Conservation (phyloP, 2,329 filamentous ascomycete species). For the Lasiodiplodia theobromae region DNA sequence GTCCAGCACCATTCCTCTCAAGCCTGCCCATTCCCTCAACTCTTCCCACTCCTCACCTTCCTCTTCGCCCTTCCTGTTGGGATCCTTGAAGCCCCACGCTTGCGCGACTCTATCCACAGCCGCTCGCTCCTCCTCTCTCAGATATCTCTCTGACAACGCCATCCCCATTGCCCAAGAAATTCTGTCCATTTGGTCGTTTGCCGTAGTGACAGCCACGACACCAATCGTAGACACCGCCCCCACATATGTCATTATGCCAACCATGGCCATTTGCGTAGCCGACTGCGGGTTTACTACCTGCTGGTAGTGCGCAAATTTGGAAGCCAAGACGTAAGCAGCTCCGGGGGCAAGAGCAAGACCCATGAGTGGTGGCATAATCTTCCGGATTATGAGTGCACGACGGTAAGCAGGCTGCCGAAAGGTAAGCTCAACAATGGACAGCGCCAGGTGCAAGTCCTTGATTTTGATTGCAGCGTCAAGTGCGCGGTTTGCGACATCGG, state of each 20-base stretch:
- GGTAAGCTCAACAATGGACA: constrained; percentile 75
- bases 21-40: constrained; percentile 80
- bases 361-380: constrained; percentile 66
- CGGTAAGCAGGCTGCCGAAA: constrained; percentile 72
- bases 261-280: constrained; percentile 80
- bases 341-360: constrained; percentile 66
- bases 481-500: constrained; percentile 73
- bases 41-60: constrained; percentile 89
- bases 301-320: constrained; percentile 71
- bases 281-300: constrained; percentile 76
- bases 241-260: constrained; percentile 83
- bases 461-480: constrained; percentile 80
- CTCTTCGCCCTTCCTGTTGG: constrained; percentile 83
- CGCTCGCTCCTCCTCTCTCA: constrained; percentile 87
- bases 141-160: constrained; percentile 80
- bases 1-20: constrained; percentile 89
- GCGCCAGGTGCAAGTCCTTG: constrained; percentile 77
- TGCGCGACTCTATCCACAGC: constrained; percentile 85
- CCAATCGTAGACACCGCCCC: constrained; percentile 82
- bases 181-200: constrained; percentile 93
- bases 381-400: constrained; percentile 71
- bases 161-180: constrained; percentile 89
- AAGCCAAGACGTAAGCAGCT: constrained; percentile 74
- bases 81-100: constrained; percentile 90
- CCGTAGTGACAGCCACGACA: constrained; percentile 81